These are phyloP conservation scores for Coemansia sp. DNA, from an alignment of 192 early-diverging fungal genomes.

Conservation along the genomic window DNA sequence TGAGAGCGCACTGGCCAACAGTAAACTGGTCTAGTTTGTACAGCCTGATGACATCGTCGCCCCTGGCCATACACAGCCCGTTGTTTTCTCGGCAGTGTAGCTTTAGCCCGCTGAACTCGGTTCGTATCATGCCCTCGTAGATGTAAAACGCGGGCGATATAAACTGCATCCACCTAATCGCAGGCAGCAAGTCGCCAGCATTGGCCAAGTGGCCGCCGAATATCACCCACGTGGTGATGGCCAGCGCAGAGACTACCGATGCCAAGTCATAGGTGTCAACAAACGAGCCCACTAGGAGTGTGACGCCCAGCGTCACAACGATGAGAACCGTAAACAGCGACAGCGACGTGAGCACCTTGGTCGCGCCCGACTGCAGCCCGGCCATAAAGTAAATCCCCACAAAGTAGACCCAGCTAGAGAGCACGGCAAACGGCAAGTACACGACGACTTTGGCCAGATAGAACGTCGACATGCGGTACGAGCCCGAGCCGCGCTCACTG, in stretches of 20 bases:
- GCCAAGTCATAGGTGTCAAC: conserved; percentile 42
- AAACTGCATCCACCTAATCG: conserved; percentile 54
- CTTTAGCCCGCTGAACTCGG: conserved; percentile 45
- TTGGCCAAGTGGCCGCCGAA: conserved; percentile 54
- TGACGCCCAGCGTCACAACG: conserved; percentile 46
- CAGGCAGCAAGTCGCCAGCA: conserved; percentile 47
- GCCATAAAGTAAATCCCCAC: conserved; percentile 54
- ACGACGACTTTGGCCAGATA: conserved; percentile 63
- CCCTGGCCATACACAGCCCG: conserved; percentile 47
- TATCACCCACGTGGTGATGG: conserved; percentile 46
- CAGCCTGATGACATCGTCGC: conserved; percentile 47
- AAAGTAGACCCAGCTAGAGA: conserved; percentile 52
- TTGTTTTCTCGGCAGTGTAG: conserved; percentile 47
- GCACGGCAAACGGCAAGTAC: conserved; percentile 46
- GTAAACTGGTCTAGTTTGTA: conserved; percentile 49
- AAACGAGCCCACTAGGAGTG: conserved; percentile 47
- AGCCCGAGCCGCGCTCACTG: conserved; percentile 63
- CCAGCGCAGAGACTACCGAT: conserved; percentile 40
- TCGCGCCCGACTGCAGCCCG: conserved; percentile 30
- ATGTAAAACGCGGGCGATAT: conserved; percentile 49
- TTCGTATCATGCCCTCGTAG: conserved; percentile 51
- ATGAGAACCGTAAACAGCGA: conserved; percentile 41
- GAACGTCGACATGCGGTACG: conserved; percentile 63
- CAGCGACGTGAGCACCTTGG: conserved; percentile 34
- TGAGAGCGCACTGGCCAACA: conserved; percentile 43